Base-by-base conservation (phyloP, 1,284 basidiomycete species). In the Trametes versicolor region DNA sequence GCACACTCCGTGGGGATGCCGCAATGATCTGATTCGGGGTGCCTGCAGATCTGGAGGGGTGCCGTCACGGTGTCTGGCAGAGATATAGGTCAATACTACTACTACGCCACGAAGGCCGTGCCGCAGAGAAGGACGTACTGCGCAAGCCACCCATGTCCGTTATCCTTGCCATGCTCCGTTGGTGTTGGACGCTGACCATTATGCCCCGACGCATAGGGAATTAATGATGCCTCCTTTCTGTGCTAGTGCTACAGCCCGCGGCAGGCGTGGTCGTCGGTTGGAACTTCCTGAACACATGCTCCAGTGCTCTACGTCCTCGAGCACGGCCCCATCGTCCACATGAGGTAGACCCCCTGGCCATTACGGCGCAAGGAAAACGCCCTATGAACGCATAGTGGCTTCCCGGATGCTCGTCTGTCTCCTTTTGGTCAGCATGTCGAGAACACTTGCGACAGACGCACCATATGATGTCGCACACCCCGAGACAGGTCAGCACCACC, bases 391-490 rank as follows among this genome's bases (percentile, higher is more conserved):
- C 41, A 47, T 29, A 47, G 25, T 56, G 54, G 54, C 54, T 47
- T 21, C 4, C 1, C 36, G 37, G 52, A 53, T 36, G 52, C 13
- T 36, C 36, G 36, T 21, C 54, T 56, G 54, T 47, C 12, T 27
- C 54, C 54, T 41, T 45, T 32, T 47, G 29, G 41, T 57, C 32
- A 48, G 21, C 13, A 29, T 36, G 17, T 36, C 55, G 45, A 36
- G 55, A 34, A 25, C 43, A 15, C 17, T 12, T n/a, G 55, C 43
- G 45, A 48, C 29, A 36, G 55, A 57, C 45, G 55, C 55, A 57
- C 55, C 45, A 29, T 25, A 13, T 19, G 15, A 10, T 36, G 55
- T 45, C 27, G 10, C 32, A n/a, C 45, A 19, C 7, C 29, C 29
- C n/a, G 45, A 13, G n/a, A 32, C 32, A 21, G 29, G 36, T 6